Evolutionary conservation across 2,329 filamentous ascomycete species (phyloP).

Genomic region (Alternaria brassicae): DNA sequence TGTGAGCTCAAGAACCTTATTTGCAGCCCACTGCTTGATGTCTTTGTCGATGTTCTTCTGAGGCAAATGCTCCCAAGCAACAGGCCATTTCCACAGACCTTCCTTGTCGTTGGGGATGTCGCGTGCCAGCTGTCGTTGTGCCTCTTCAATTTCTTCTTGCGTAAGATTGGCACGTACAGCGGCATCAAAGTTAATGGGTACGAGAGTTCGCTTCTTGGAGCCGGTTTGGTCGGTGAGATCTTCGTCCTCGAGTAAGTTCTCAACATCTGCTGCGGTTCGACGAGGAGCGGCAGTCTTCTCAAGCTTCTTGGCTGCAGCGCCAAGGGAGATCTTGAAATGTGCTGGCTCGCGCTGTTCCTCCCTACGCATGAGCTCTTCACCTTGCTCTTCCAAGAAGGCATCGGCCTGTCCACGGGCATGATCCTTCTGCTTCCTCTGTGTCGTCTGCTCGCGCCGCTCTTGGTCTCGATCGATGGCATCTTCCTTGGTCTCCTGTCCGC

Average conservation of each 20-base stretch:
- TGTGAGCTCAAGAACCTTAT: constrained; percentile 96
- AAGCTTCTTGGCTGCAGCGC: constrained; percentile 79
- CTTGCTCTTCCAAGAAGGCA: constrained; percentile 86
- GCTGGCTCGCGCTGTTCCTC: constrained; percentile 65
- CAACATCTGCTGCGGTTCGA: constrained; percentile 90
- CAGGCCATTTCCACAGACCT: constrained; percentile 88
- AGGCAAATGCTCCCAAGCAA: constrained; percentile 92
- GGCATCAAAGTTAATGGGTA: constrained; percentile 55
- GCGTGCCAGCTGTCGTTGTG: constrained; percentile 79
- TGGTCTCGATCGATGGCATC: constrained; percentile 84
- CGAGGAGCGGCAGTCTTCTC: constrained; percentile 64
- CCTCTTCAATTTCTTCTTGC: constrained; percentile 85
- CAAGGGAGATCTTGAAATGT: constrained; percentile 87
- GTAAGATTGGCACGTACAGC: constrained; percentile 63
- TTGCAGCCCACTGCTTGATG: constrained; percentile 92
- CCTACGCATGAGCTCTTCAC: constrained; percentile 69
- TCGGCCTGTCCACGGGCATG: constrained; percentile 85
- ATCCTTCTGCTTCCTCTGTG: constrained; percentile 74
- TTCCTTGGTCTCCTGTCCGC: constrained; percentile 73
- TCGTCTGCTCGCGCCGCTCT: constrained; percentile 76
- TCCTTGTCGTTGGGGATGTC: constrained; percentile 90
- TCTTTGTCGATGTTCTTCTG: constrained; percentile 82
- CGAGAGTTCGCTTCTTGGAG: constrained; percentile 74
- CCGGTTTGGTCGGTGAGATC: constrained; percentile 71
- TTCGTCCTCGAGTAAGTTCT: constrained; percentile 93